These are phyloP conservation scores for Colletotrichum chlorophyti DNA, from an alignment of 2,329 filamentous ascomycete species.

Conservation along the genomic window DNA sequence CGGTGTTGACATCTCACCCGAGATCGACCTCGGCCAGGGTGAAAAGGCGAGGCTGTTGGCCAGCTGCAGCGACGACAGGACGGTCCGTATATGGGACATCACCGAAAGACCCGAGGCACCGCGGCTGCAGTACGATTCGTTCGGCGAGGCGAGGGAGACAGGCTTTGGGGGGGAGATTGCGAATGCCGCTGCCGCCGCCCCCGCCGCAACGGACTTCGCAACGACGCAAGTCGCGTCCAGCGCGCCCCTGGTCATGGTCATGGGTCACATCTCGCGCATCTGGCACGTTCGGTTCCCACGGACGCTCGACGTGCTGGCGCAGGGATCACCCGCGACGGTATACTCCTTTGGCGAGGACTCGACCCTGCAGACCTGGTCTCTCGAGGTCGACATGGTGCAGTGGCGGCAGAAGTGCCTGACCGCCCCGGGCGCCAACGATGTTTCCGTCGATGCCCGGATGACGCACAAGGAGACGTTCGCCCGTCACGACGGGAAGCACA, in stretches of 20 bases:
- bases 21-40: conserved; percentile 47
- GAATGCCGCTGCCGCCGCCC: conserved; percentile 24
- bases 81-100: conserved; percentile 87
- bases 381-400: conserved; percentile 46
- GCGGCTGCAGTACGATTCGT: conserved; percentile 33
- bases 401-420: conserved; percentile 16
- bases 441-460: conserved; percentile 42
- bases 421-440: conserved; percentile 11
- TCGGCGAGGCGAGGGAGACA: conserved; percentile 58
- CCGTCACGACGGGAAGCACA: conserved; percentile 85
- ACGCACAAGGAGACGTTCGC: conserved; percentile 62
- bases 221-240: conserved; percentile 37
- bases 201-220: conserved; percentile 33
- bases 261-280: conserved; percentile 89
- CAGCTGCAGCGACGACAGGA: conserved; percentile 95
- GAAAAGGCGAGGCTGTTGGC: conserved; percentile 69
- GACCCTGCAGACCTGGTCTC: conserved; percentile 75
- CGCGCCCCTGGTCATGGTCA: conserved; percentile 70
- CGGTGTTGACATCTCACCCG: conserved; percentile 78
- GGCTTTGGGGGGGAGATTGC: conserved; percentile 60
- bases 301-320: conserved; percentile 22
- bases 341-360: conserved; percentile 88
- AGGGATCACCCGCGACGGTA: conserved; percentile 51
- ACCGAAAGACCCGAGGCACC: conserved; percentile 51
- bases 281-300: conserved; percentile 80